Conservation (phyloP, 129 eudicot species). For the Cynara cardunculus region DNA sequence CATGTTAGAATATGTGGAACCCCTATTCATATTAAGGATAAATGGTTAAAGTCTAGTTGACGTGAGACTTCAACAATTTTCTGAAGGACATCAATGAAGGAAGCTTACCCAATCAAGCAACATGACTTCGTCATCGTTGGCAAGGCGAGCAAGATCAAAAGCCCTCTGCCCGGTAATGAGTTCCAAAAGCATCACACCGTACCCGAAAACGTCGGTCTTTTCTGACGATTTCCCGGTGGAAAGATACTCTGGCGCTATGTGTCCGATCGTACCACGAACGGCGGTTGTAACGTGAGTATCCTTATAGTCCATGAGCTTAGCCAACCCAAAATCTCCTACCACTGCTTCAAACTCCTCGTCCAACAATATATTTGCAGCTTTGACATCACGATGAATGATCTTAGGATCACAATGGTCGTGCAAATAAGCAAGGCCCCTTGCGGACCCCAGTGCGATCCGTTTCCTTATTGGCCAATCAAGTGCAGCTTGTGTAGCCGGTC, state of each 20-base stretch:
- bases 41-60: too few species aligned
- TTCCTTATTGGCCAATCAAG: constrained; percentile 66
- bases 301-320: constrained; percentile 71
- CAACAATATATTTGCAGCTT: constrained; percentile 71
- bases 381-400: constrained; percentile 77
- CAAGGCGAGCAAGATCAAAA: constrained; percentile 69
- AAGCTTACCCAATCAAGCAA: constrained; percentile 72
- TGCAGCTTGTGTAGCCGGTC: constrained; percentile 38
- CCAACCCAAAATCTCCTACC: constrained; percentile 76
- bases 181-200: constrained; percentile 82
- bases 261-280: constrained; percentile 77
- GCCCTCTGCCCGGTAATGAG: constrained; percentile 79
- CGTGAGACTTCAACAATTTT: neutral
- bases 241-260: constrained; percentile 79
- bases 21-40: too few species aligned
- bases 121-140: constrained; percentile 62
- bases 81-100: neutral
- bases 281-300: constrained; percentile 89
- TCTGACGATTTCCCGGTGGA: constrained; percentile 77
- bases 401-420: constrained; percentile 80
- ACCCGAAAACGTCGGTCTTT: constrained; percentile 83
- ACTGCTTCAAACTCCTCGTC: constrained; percentile 81
- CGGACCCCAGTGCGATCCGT: constrained; percentile 65
- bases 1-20: too few species aligned
- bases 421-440: constrained; percentile 68